Base-by-base conservation (phyloP, 2,329 filamentous ascomycete genomes). In the Epichloe bromicola region DNA sequence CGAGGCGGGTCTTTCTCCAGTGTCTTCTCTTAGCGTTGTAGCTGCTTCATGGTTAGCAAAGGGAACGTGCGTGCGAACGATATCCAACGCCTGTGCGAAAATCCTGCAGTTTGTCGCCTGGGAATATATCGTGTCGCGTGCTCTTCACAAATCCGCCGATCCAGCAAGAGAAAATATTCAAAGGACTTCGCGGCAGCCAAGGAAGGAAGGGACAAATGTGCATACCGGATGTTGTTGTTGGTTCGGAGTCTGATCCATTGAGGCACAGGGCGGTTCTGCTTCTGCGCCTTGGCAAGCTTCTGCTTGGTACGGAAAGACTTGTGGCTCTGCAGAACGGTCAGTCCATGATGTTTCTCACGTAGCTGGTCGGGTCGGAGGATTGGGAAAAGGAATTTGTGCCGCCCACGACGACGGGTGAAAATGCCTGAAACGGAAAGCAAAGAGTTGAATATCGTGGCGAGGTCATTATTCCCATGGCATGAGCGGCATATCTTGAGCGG, bases 261-360 rank as follows among this genome's bases (percentile, higher is more conserved):
- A 63, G 93, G 93, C 73, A 98, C 96, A 66, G 93, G 93, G 74
- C 93, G 86, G 86, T 98, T 98, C 82, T 97, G 91, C 85, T 95
- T 97, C 83, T 97, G 91, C 73, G 93, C 93, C 83, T 91, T 96
- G 72, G 93, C 93, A 80, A 98, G 89, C 93, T 98, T 98, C 78
- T 94, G 86, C 90, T 98, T 98, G 78, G 90, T 96, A 74, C 90
- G 87, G 89, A 98, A 98, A 73, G 90, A 88, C 86, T 98, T 98
- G 81, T 98, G 89, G 85, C 86, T 91, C 91, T 97, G 73, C 41
- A 56, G 37, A 56, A 51, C 20, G 33, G 46, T 52, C 46, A 52
- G 51, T 53, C n/a, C 38, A 34, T 53, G 23, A 20, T 43, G 41
- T 33, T 23, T 10, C 14, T 48, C 26, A 39, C 46, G 10, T 19